Conservation (phyloP, 805 yeast species). For the Suhomyces canberraensis region DNA sequence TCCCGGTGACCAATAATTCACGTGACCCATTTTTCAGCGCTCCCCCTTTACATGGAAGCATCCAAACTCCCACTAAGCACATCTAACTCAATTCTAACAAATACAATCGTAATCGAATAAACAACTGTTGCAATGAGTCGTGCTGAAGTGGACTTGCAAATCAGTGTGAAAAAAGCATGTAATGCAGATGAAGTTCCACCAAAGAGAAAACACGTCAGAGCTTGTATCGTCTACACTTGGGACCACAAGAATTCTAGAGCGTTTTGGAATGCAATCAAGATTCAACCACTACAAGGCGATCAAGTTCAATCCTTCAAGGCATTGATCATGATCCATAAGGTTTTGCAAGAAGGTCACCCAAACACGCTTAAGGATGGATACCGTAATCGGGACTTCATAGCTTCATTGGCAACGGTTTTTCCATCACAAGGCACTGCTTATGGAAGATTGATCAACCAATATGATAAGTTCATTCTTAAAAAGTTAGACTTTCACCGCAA, state of each 20-base stretch:
- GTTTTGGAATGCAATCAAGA: slow-evolving; percentile 79
- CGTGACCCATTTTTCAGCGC: slow-evolving; percentile 2
- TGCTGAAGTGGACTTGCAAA: slow-evolving; percentile 45
- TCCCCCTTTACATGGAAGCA: slow-evolving; percentile 1
- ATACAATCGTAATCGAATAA: too few species aligned
- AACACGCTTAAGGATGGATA: slow-evolving; percentile 77
- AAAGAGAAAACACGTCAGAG: slow-evolving; percentile 91
- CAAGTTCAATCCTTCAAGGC: slow-evolving; percentile 86
- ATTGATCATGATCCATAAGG: slow-evolving; percentile 81
- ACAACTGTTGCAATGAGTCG: slow-evolving; percentile 36
- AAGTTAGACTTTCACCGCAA: slow-evolving; percentile 80
- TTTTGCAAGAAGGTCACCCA: slow-evolving; percentile 97
- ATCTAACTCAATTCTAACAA: too few species aligned
- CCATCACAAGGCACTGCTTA: slow-evolving; percentile 49
- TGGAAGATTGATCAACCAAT: slow-evolving; percentile 72
- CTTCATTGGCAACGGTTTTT: slow-evolving; percentile 61
- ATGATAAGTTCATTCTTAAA: slow-evolving; percentile 62
- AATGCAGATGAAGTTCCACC: slow-evolving; percentile 87
- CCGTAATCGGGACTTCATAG: slow-evolving; percentile 72
- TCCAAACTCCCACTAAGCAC: too few species aligned
- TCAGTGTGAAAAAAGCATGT: slow-evolving; percentile 78
- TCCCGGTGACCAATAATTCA: neutral
- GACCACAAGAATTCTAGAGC: slow-evolving; percentile 83
- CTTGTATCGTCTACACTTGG: slow-evolving; percentile 95
- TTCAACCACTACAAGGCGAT: slow-evolving; percentile 75